These are phyloP conservation scores for Lodderomyces metapsilosis DNA, from an alignment of 1,139 yeast genomes.

Conservation along the genomic window DNA sequence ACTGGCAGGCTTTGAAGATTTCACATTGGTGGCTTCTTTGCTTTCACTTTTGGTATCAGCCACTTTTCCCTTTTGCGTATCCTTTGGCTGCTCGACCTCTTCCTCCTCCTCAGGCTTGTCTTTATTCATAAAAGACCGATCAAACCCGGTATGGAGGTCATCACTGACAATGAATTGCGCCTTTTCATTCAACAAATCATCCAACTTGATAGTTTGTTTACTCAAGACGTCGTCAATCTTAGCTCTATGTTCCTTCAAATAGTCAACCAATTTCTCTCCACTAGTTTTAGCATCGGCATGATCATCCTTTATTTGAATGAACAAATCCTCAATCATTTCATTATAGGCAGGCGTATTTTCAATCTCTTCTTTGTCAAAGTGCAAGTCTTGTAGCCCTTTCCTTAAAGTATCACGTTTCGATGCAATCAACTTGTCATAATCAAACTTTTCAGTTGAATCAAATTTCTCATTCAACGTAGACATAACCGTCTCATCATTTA, in stretches of 20 bases:
- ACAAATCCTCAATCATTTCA: constrained; percentile 90
- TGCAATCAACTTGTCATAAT: constrained; percentile 35
- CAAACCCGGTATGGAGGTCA: constrained; percentile 93
- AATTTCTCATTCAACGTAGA: constrained; percentile 47
- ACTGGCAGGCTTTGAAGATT: constrained; percentile 19
- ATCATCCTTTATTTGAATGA: constrained; percentile 66
- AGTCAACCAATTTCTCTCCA: constrained; percentile 37
- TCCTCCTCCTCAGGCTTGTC: constrained; percentile 28
- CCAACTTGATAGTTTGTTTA: constrained; percentile 61
- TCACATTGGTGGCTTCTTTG: constrained; percentile 2
- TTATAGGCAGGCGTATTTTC: constrained; percentile 78
- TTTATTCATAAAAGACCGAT: constrained; percentile 75
- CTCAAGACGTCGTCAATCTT: constrained; percentile 66
- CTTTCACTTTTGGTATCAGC: constrained; percentile 12
- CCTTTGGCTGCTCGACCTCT: constrained; percentile 8
- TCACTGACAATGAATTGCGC: constrained; percentile 79
- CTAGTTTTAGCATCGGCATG: constrained; percentile 49
- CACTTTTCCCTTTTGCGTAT: constrained; percentile 18
- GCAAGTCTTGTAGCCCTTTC: constrained; percentile 44
- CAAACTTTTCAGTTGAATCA: constrained; percentile 56
- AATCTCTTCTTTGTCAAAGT: constrained; percentile 47
- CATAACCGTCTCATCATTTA: constrained; percentile 38
- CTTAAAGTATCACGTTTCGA: constrained; percentile 38
- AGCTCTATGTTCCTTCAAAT: constrained; percentile 58
- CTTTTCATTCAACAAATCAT: constrained; percentile 68